A percentile compares a stretch with the other conserved stretches of the same genome.
These are phyloP conservation scores for Ciborinia camelliae DNA, from an alignment of 2,329 filamentous ascomycete genomes.

Conservation along the genomic window DNA sequence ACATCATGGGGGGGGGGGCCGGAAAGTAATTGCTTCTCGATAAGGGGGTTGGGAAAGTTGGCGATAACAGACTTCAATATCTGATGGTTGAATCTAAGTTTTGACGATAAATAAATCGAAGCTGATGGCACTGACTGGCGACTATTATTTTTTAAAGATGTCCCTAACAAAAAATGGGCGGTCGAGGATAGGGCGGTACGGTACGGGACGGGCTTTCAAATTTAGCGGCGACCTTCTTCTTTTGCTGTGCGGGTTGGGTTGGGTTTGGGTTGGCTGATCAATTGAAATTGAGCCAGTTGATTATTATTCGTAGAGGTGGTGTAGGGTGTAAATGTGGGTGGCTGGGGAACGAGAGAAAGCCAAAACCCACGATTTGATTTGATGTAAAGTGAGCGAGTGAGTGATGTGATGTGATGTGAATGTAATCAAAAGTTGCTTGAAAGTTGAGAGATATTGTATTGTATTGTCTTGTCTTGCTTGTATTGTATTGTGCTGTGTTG, in stretches of 20 bases:
- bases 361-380: background rate
- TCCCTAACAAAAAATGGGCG: constrained; percentile 10
- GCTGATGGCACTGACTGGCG: constrained; percentile 23
- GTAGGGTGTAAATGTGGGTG: constrained; percentile 18
- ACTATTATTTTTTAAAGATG: constrained; percentile 14
- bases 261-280: constrained; percentile 18
- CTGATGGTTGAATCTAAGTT: background rate
- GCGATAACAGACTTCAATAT: constrained; percentile 1
- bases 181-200: constrained; percentile 9
- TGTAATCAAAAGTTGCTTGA: background rate
- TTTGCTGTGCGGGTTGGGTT: background rate
- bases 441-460: background rate
- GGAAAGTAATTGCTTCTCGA: background rate
- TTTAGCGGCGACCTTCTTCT: constrained; percentile 1
- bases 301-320: constrained; percentile 9
- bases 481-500: background rate
- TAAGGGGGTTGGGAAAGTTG: background rate
- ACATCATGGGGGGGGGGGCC: constrained; percentile 43
- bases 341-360: constrained; percentile 12
- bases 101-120: constrained; percentile 20
- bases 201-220: background rate
- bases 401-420: too few species aligned
- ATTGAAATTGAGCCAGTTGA: background rate
- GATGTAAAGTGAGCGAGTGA: too few species aligned
- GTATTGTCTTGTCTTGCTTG: background rate